Conservation (phyloP, 2,329 filamentous ascomycete genomes). For the Trichophyton schoenleinii region DNA sequence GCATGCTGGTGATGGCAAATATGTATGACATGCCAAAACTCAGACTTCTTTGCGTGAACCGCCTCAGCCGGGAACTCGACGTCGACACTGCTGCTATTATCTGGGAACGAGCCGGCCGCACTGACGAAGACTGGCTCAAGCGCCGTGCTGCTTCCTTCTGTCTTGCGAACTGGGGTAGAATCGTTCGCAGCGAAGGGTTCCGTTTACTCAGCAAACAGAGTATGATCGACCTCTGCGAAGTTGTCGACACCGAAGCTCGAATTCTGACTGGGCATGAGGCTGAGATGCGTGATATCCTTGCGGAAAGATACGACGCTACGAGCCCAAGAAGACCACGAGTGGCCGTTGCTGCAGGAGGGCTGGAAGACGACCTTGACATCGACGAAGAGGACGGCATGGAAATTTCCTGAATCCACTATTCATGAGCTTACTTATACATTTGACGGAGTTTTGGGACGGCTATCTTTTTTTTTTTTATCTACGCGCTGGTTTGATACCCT, state of each 20-base stretch:
- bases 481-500: background rate
- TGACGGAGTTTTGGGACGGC: constrained; percentile 1
- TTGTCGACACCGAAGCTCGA: constrained; percentile 84
- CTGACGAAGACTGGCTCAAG: constrained; percentile 86
- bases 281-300: constrained; percentile 39
- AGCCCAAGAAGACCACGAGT: constrained; percentile 21
- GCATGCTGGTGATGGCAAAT: constrained; percentile 92
- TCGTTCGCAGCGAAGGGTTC: constrained; percentile 83
- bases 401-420: constrained; percentile 16
- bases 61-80: constrained; percentile 79
- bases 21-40: constrained; percentile 95
- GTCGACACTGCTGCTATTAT: constrained; percentile 90
- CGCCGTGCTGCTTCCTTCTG: constrained; percentile 79
- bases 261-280: constrained; percentile 81
- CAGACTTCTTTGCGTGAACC: constrained; percentile 78
- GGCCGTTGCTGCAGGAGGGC: constrained; percentile 12
- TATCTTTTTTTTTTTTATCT: background rate
- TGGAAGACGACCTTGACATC: constrained; percentile 32
- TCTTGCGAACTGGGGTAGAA: constrained; percentile 84
- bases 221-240: constrained; percentile 82
- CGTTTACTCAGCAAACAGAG: constrained; percentile 63
- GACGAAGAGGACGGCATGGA: constrained; percentile 40
- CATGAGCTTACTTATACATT: background rate
- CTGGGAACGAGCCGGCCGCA: constrained; percentile 85
- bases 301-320: constrained; percentile 11